These are phyloP conservation scores for Excoecaria cochinchinensis DNA, from an alignment of 345 rosid species.

Conservation along the genomic window DNA sequence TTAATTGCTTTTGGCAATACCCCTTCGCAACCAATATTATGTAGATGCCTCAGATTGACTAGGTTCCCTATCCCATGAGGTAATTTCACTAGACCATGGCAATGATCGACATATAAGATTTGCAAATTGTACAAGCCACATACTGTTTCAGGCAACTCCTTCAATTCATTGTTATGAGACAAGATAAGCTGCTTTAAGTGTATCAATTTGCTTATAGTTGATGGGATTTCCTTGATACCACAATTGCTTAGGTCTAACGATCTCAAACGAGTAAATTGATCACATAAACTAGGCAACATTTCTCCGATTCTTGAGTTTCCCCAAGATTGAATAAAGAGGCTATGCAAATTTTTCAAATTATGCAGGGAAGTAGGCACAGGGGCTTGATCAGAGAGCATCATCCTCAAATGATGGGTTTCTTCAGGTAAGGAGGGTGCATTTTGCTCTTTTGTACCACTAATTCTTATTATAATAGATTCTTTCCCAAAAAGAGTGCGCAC, in stretches of 20 bases:
- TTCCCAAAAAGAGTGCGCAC: neutral
- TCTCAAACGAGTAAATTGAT: neutral
- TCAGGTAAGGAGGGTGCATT: neutral
- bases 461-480: neutral
- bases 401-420: neutral
- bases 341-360: neutral
- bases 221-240: neutral
- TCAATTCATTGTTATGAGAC: neutral
- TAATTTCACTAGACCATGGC: neutral
- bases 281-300: too few relatives aligned
- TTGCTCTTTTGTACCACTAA: too few relatives aligned
- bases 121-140: neutral
- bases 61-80: neutral
- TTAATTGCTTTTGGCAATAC: neutral
- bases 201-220: neutral
- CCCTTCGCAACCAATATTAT: neutral
- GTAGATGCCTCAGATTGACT: neutral
- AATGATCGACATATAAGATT: neutral
- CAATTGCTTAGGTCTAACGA: neutral
- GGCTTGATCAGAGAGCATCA: neutral
- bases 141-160: slow-evolving; percentile 2
- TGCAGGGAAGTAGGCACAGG: neutral
- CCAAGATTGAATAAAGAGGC: neutral
- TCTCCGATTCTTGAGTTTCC: neutral
- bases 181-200: neutral